These are phyloP conservation scores for Zelonia costaricensis DNA, from an alignment of 208 protist genomes.

Conservation along the genomic window DNA sequence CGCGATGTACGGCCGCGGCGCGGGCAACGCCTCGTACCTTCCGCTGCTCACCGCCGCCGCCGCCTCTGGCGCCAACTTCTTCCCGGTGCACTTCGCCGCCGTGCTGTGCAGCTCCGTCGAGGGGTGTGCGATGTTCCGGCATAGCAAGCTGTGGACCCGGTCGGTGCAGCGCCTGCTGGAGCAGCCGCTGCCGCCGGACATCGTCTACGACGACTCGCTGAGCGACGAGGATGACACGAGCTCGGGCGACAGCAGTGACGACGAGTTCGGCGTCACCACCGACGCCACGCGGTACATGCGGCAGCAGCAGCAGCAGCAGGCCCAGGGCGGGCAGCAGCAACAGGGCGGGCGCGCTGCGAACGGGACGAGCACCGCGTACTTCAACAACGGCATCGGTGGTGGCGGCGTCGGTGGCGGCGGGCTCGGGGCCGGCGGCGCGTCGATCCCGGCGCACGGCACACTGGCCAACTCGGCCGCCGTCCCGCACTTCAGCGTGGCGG, in stretches of 20 bases:
- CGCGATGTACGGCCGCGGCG: conserved; percentile 16
- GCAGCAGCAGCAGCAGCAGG: conserved; percentile 22
- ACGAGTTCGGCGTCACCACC: conserved; percentile 29
- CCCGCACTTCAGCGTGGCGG: conserved; percentile 19
- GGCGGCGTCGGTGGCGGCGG: background rate
- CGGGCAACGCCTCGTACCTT: conserved; percentile 23
- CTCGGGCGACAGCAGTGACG: conserved; percentile 50
- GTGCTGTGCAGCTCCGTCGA: conserved; percentile 75
- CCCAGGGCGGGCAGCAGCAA: conserved; percentile 13
- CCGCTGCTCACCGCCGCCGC: conserved; percentile 38
- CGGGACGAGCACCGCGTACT: conserved; percentile 15
- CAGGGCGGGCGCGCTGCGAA: conserved; percentile 12
- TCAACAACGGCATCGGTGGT: background rate
- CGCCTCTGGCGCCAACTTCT: conserved; percentile 47
- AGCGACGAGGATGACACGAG: conserved; percentile 37
- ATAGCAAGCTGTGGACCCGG: conserved; percentile 81
- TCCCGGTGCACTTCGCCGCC: conserved; percentile 82
- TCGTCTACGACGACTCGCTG: conserved; percentile 56
- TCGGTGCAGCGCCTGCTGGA: conserved; percentile 64
- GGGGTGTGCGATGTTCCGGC: conserved; percentile 80
- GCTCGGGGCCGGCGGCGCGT: conserved; percentile 5
- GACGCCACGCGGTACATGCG: conserved; percentile 30
- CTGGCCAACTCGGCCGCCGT: conserved; percentile 17
- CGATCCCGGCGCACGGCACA: conserved; percentile 13
- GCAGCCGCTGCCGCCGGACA: conserved; percentile 74